Conservation (phyloP, 2,329 filamentous ascomycete genomes). For the Paramyrothecium roridum region DNA sequence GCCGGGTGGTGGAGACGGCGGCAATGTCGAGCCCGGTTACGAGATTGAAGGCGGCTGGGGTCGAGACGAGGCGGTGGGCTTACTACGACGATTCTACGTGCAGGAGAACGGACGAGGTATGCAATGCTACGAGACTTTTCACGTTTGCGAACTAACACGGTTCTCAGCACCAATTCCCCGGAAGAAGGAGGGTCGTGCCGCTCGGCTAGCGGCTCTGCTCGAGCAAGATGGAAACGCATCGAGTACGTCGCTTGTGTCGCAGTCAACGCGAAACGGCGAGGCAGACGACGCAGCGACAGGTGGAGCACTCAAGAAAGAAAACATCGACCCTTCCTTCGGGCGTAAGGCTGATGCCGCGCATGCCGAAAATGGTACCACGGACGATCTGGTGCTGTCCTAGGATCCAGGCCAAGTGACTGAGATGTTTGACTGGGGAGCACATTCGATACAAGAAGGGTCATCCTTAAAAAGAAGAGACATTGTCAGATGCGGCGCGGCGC, state of each 20-base stretch:
- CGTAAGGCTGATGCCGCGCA: neutral
- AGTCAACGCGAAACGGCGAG: neutral
- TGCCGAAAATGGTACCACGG: neutral
- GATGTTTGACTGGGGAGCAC: neutral
- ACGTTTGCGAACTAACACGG: slow-evolving; percentile 10
- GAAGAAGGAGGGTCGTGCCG: slow-evolving; percentile 54
- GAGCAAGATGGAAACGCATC: slow-evolving; percentile 31
- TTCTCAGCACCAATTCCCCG: slow-evolving; percentile 45
- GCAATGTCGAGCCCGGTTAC: slow-evolving; percentile 74
- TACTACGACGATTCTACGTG: slow-evolving; percentile 92
- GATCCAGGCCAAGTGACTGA: neutral
- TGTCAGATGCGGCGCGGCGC: no score
- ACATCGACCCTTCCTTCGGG: neutral
- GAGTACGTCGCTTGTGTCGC: neutral
- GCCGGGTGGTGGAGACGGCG: slow-evolving; percentile 49
- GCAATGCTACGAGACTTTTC: slow-evolving; percentile 10
- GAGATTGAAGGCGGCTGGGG: slow-evolving; percentile 84
- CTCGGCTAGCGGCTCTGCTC: slow-evolving; percentile 50
- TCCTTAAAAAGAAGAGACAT: no score
- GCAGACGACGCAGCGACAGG: neutral
- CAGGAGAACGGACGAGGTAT: slow-evolving; percentile 93
- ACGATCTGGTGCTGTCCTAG: neutral
- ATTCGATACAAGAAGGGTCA: no score
- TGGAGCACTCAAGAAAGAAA: neutral
- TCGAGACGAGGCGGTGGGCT: slow-evolving; percentile 86